These are phyloP conservation scores for Puccinia novopanici DNA, from an alignment of 1,284 basidiomycete genomes.

Conservation along the genomic window DNA sequence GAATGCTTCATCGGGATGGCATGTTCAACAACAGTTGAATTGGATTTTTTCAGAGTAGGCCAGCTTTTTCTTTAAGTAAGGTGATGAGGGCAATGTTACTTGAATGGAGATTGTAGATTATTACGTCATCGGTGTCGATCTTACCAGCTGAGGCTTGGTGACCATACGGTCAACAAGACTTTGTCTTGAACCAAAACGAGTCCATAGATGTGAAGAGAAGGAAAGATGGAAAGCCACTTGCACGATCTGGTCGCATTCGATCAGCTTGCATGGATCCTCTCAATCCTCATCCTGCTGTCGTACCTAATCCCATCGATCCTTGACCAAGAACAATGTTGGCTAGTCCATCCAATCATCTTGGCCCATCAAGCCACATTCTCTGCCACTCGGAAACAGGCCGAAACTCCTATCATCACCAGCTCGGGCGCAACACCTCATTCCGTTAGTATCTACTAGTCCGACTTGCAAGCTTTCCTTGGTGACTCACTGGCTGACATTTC, in stretches of 20 bases:
- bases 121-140: too few species aligned
- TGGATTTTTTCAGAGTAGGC: too few species aligned
- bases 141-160: too few species aligned
- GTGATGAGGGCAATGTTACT: too few species aligned
- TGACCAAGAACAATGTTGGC: not conserved
- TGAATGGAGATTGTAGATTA: too few species aligned
- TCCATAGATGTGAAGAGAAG: not conserved
- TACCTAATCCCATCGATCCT: conserved; percentile 3
- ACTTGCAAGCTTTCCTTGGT: not conserved
- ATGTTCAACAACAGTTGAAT: too few species aligned
- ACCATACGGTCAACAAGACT: too few species aligned
- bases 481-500: not conserved
- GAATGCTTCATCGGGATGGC: too few species aligned
- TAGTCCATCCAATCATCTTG: conserved; percentile 24
- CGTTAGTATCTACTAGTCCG: not conserved
- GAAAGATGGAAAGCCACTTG: not conserved
- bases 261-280: conserved; percentile 2
- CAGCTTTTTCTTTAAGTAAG: too few species aligned
- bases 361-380: conserved; percentile 22
- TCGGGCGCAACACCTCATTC: conserved; percentile 19
- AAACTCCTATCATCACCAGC: conserved; percentile 23
- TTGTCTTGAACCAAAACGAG: too few species aligned
- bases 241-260: not conserved
- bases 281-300: not conserved
- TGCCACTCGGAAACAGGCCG: conserved; percentile 23